phyloP scores from a whole-genome alignment of 208 protist species.

The Leptomonas seymouri region DNA sequence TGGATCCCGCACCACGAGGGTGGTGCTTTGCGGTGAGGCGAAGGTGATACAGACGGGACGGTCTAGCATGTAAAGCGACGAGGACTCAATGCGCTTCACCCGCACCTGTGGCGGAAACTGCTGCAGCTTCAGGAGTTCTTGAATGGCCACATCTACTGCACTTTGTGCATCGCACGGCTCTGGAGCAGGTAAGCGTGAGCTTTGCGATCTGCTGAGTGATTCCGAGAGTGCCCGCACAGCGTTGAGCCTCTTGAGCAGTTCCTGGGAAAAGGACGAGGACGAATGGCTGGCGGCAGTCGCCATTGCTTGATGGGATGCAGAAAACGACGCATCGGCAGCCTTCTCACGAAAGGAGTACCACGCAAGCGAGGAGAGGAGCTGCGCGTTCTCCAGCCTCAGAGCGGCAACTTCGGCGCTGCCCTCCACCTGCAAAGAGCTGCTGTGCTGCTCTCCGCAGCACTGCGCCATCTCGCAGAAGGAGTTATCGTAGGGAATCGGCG shows the following conservation, averaged over 20 bases:
- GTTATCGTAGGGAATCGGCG: neutral
- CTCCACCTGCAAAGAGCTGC: neutral
- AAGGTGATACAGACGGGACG: slow-evolving; percentile 23
- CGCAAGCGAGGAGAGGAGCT: slow-evolving; percentile 15
- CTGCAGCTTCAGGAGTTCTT: slow-evolving; percentile 4
- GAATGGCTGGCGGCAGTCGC: neutral
- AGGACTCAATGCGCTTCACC: slow-evolving; percentile 6
- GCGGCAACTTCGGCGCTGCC: neutral
- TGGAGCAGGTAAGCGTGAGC: neutral
- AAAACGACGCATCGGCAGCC: neutral
- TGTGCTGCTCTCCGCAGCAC: neutral
- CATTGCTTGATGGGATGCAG: neutral
- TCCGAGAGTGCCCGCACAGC: neutral
- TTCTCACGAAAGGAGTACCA: slow-evolving; percentile 19
- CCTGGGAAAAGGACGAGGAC: neutral
- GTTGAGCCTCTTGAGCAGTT: neutral
- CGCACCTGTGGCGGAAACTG: slow-evolving; percentile 20
- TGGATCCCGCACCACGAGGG: slow-evolving; percentile 27
- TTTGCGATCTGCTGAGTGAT: neutral
- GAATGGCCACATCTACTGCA: slow-evolving; percentile 24
- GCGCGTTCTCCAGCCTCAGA: slow-evolving; percentile 11
- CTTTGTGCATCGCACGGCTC: neutral
- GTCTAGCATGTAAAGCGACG: slow-evolving; percentile 17
- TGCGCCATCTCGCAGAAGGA: neutral
- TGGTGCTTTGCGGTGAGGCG: slow-evolving; percentile 21